Evolutionary conservation across 2,329 filamentous ascomycete genomes (phyloP).

Genomic region (Bipolaris cookei): DNA sequence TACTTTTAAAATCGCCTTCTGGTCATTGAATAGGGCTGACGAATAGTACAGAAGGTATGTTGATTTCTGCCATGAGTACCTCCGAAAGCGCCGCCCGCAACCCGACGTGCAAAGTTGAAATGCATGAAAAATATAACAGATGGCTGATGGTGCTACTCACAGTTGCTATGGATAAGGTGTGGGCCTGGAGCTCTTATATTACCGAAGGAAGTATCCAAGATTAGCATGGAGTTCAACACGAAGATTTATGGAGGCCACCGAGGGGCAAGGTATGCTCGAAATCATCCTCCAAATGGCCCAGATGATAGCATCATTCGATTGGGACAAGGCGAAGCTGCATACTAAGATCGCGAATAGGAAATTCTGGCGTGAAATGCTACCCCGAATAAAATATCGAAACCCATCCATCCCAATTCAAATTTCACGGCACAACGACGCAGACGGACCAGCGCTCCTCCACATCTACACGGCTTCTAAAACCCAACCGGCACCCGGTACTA

Average conservation of each 20-base stretch:
- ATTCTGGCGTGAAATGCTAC: constrained; percentile 86
- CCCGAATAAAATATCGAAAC: constrained; percentile 93
- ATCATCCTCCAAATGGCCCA: neutral
- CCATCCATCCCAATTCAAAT: constrained; percentile 83
- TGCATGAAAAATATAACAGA: neutral
- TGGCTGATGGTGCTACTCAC: constrained; percentile 12
- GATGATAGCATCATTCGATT: neutral
- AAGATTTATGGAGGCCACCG: constrained; percentile 70
- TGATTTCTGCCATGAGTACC: constrained; percentile 18
- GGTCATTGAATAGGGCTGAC: constrained; percentile 29
- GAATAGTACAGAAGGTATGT: constrained; percentile 41
- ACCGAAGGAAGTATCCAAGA: constrained; percentile 74
- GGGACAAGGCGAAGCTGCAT: neutral
- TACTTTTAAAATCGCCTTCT: neutral
- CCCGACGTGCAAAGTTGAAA: neutral
- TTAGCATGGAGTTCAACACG: constrained; percentile 75
- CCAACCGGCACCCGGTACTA: constrained; percentile 18
- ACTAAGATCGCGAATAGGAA: constrained; percentile 61
- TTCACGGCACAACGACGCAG: constrained; percentile 63
- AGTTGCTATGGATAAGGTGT: constrained; percentile 77
- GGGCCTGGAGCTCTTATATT: constrained; percentile 85
- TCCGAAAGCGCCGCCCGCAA: constrained; percentile 21
- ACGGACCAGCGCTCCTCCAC: constrained; percentile 48
- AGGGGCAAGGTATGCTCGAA: constrained; percentile 67
- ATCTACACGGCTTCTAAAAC: constrained; percentile 42